Percentiles rank a stretch among this genome's conserved stretches.
Conservation (phyloP, 2,329 filamentous ascomycete genomes). For the Cercospora sesami region DNA sequence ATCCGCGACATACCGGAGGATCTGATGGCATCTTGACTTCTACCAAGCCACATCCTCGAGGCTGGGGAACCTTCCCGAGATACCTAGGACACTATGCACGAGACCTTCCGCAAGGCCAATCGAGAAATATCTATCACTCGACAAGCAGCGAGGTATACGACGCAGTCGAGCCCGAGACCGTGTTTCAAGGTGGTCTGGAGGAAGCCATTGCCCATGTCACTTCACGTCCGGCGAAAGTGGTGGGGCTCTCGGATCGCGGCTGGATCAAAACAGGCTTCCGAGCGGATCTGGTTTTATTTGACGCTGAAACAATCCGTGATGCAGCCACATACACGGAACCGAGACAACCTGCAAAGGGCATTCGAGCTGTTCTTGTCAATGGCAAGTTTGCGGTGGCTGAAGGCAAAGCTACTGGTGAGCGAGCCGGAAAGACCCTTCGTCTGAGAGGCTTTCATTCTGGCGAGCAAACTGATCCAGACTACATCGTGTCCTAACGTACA, state of each 20-base stretch:
- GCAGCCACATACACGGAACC: slow-evolving; percentile 33
- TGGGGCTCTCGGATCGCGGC: slow-evolving; percentile 30
- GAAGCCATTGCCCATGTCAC: slow-evolving; percentile 35
- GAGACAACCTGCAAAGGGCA: slow-evolving; percentile 31
- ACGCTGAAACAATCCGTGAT: slow-evolving; percentile 30
- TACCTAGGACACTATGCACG: slow-evolving; percentile 35
- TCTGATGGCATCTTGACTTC: slow-evolving; percentile 34
- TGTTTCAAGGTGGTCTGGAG: slow-evolving; percentile 33
- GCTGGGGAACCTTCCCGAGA: slow-evolving; percentile 35
- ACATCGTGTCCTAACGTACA: background rate
- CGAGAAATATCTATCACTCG: slow-evolving; percentile 29
- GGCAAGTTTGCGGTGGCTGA: slow-evolving; percentile 32
- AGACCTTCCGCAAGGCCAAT: slow-evolving; percentile 28
- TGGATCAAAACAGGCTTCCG: slow-evolving; percentile 29
- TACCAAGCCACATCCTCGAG: slow-evolving; percentile 35
- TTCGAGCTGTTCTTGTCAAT: slow-evolving; percentile 33
- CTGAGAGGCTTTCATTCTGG: slow-evolving; percentile 14
- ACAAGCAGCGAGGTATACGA: slow-evolving; percentile 24
- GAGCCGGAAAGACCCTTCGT: slow-evolving; percentile 30
- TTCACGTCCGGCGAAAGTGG: slow-evolving; percentile 28
- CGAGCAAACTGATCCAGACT: background rate
- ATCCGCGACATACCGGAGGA: slow-evolving; percentile 32
- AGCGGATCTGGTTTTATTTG: slow-evolving; percentile 34
- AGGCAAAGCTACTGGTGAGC: slow-evolving; percentile 24
- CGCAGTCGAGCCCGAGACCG: slow-evolving; percentile 27